These are phyloP conservation scores for Phytophthora quininea DNA, from an alignment of 352 stramenopile species.

Conservation along the genomic window DNA sequence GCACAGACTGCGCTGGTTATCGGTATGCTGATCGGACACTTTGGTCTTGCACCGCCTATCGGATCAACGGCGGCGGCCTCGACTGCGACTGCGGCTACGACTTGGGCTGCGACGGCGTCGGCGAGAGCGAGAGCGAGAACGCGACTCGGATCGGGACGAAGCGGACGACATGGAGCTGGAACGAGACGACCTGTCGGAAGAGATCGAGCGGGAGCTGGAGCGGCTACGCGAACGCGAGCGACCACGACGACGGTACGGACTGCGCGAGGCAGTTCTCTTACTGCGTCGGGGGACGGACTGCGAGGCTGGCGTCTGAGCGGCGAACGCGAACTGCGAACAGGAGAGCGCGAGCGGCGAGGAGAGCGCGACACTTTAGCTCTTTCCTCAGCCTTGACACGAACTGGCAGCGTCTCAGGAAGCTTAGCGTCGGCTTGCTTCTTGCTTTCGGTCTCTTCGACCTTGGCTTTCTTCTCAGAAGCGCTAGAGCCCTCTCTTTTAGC, in stretches of 20 bases:
- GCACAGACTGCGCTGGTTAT: no score
- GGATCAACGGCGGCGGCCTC: constrained; percentile 28
- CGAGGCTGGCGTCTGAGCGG: constrained; percentile 33
- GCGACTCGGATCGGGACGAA: constrained; percentile 23
- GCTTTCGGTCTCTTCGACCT: background rate
- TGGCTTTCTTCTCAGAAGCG: background rate
- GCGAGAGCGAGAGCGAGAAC: constrained; percentile 31
- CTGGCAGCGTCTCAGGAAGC: constrained; percentile 6
- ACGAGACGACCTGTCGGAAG: constrained; percentile 28
- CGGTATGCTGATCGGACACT: no score
- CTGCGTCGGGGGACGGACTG: constrained; percentile 22
- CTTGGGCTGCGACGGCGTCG: constrained; percentile 35
- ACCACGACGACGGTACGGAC: constrained; percentile 25
- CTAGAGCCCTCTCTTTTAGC: no score
- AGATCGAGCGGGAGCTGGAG: constrained; percentile 16
- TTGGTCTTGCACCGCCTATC: background rate
- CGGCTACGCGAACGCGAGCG: constrained; percentile 25
- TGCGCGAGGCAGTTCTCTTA: constrained; percentile 28
- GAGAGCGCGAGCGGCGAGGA: constrained; percentile 12
- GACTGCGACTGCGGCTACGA: constrained; percentile 32
- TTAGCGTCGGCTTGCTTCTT: constrained; percentile 1
- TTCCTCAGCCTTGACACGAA: constrained; percentile 23
- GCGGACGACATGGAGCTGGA: constrained; percentile 26
- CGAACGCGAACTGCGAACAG: constrained; percentile 1
- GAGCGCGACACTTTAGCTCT: background rate